phyloP scores from a whole-genome alignment of 495 filamentous ascomycete genomes.

The Aspergillus olivimuriae region DNA sequence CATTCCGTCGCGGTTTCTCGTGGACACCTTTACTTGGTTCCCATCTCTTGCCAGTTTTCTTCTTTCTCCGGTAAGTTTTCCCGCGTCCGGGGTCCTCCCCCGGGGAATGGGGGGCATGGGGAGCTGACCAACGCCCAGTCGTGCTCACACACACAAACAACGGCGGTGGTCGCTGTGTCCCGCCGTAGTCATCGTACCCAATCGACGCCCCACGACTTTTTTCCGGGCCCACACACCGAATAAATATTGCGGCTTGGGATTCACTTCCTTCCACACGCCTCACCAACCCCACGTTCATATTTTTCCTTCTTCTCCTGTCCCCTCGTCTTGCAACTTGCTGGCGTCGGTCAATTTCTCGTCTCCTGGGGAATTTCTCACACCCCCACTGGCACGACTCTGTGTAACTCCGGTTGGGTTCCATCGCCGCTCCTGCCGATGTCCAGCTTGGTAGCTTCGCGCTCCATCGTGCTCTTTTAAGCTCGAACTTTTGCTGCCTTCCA shows the following conservation, averaged over 20 bases:
- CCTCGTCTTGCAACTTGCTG: background rate
- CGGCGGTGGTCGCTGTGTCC: background rate
- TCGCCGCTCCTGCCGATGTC: constrained; percentile 28
- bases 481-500: constrained; percentile 50
- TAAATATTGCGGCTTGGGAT: constrained; percentile 5
- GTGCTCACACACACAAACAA: too few species aligned
- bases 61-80: background rate
- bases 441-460: constrained; percentile 30
- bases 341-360: background rate
- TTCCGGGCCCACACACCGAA: constrained; percentile 12
- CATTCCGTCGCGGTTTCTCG: too few species aligned
- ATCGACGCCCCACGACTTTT: constrained; percentile 11
- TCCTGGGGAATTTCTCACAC: constrained; percentile 5
- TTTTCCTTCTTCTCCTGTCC: background rate
- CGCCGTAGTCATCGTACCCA: background rate
- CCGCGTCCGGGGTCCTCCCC: too few species aligned
- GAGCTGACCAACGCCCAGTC: too few species aligned
- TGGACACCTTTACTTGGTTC: too few species aligned
- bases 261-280: background rate
- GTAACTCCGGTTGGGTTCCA: background rate
- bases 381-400: background rate
- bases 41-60: background rate
- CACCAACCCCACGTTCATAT: constrained; percentile 5
- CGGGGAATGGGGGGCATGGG: too few species aligned
- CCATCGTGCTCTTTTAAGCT: constrained; percentile 33